These are phyloP conservation scores for Diutina siamensis DNA, from an alignment of 1,139 yeast species.

Conservation along the genomic window DNA sequence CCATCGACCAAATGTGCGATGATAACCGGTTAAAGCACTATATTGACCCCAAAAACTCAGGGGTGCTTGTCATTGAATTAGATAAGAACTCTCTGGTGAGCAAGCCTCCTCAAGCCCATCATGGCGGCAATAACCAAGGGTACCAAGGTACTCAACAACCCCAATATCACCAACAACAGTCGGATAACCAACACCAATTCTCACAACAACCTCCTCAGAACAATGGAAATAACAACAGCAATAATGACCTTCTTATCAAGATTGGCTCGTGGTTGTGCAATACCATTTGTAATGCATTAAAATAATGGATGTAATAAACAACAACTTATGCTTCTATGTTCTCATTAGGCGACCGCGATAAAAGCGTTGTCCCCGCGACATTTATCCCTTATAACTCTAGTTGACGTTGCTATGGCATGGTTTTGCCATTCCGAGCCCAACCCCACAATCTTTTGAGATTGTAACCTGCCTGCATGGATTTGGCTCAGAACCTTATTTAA, in stretches of 20 bases:
- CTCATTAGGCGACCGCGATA: no score
- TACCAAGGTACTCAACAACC: constrained; percentile 19
- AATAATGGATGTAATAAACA: no score
- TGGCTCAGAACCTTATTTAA: no score
- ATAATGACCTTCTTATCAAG: constrained; percentile 9
- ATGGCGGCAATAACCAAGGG: constrained; percentile 14
- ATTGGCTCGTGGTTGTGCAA: constrained; percentile 1
- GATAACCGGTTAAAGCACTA: constrained; percentile 51
- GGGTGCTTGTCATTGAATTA: constrained; percentile 68
- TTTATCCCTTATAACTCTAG: no score
- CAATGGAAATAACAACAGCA: constrained; percentile 17
- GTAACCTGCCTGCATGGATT: no score
- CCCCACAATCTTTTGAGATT: no score
- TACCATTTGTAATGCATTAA: not conserved
- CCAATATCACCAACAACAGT: constrained; percentile 11
- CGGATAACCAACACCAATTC: constrained; percentile 10
- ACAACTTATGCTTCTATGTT: no score
- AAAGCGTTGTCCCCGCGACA: no score
- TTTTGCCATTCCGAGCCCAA: no score
- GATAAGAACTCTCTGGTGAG: constrained; percentile 25
- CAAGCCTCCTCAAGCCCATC: constrained; percentile 30
- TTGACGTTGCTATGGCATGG: no score
- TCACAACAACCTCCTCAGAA: constrained; percentile 13
- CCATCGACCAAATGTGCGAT: constrained; percentile 65
- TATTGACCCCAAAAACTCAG: constrained; percentile 61